These are phyloP conservation scores for Tolypocladium ophioglossoides DNA, from an alignment of 2,329 filamentous ascomycete genomes.

Conservation along the genomic window DNA sequence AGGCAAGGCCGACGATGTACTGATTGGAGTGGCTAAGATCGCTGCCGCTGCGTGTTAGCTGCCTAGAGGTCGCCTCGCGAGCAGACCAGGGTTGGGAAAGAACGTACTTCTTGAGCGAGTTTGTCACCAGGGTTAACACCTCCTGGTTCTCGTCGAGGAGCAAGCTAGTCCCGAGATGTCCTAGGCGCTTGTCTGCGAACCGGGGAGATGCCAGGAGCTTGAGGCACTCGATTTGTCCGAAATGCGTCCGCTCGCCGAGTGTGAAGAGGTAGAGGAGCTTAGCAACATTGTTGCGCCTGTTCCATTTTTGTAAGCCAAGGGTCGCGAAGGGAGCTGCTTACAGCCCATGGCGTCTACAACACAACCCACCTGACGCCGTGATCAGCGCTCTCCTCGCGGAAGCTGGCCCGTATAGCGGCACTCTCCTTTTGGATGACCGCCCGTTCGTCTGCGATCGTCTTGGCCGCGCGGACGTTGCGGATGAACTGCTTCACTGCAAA, in stretches of 20 bases:
- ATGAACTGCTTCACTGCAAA: slow-evolving; percentile 94
- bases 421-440: slow-evolving; percentile 99
- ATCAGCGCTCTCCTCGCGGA: slow-evolving; percentile 92
- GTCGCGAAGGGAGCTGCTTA: no score
- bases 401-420: slow-evolving; percentile 92
- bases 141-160: slow-evolving; percentile 97
- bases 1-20: slow-evolving; percentile 91
- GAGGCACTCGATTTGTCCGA: slow-evolving; percentile 97
- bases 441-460: slow-evolving; percentile 97
- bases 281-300: slow-evolving; percentile 93
- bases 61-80: not conserved
- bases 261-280: slow-evolving; percentile 98
- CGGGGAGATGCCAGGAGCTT: slow-evolving; percentile 94
- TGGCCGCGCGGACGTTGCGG: slow-evolving; percentile 94
- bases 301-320: not conserved
- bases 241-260: slow-evolving; percentile 92
- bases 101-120: slow-evolving; percentile 86
- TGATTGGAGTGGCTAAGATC: slow-evolving; percentile 96
- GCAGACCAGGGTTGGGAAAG: not conserved
- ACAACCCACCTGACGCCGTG: slow-evolving; percentile 68
- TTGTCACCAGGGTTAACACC: slow-evolving; percentile 91
- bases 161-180: slow-evolving; percentile 92
- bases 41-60: slow-evolving; percentile 36
- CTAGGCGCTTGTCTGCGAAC: slow-evolving; percentile 94
- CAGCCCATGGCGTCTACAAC: not conserved